Evolutionary conservation across 495 filamentous ascomycete species (phyloP).

Genomic region (Xylaria castorea): DNA sequence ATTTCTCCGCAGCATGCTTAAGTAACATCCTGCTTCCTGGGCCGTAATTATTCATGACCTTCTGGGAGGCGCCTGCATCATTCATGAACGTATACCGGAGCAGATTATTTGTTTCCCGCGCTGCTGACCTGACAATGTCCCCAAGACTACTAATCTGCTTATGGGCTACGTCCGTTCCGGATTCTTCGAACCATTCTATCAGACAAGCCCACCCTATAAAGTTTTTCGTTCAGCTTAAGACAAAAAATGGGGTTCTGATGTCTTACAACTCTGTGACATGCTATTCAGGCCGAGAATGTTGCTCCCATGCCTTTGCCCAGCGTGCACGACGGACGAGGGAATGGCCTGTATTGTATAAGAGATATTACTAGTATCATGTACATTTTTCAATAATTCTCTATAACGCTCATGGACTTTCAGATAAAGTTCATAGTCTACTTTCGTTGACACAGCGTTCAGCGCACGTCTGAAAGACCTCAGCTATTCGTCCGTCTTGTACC

Average conservation of each 20-base stretch:
- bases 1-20: background rate
- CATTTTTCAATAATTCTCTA: background rate
- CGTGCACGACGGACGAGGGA: background rate
- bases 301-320: background rate
- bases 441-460: background rate
- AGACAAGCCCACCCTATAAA: background rate
- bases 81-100: background rate
- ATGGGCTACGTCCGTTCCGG: background rate
- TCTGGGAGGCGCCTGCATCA: background rate
- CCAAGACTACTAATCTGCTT: background rate
- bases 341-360: background rate
- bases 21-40: background rate
- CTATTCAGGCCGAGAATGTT: background rate
- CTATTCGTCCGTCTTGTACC: background rate
- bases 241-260: background rate
- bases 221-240: background rate
- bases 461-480: background rate
- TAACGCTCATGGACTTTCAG: background rate
- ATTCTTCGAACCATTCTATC: background rate
- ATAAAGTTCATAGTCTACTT: background rate
- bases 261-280: background rate
- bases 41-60: background rate
- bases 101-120: background rate
- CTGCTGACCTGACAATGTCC: background rate
- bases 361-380: background rate